phyloP scores from a whole-genome alignment of 1,139 yeast genomes.

The Candida sp. region DNA sequence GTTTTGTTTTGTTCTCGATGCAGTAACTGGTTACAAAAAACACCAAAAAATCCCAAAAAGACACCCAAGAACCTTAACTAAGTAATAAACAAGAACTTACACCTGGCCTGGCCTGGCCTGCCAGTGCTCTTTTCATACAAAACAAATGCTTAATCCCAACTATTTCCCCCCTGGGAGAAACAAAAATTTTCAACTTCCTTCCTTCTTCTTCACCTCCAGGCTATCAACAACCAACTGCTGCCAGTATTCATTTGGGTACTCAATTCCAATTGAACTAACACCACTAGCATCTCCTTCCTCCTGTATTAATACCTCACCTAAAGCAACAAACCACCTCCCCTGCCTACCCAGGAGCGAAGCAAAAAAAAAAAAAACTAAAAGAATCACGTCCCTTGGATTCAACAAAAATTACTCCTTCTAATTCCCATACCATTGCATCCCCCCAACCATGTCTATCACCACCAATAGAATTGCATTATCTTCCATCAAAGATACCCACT shows the following conservation, averaged over 20 bases:
- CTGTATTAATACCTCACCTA: no score
- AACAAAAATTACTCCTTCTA: no score
- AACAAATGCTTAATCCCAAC: no score
- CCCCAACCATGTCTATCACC: constrained; percentile 15
- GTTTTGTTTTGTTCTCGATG: not conserved
- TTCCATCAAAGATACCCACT: constrained; percentile 34
- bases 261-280: no score
- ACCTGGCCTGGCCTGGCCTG: not conserved
- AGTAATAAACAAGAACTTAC: not conserved
- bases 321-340: no score
- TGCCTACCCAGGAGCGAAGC: no score
- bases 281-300: no score
- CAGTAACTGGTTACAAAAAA: not conserved
- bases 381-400: no score
- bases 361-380: no score
- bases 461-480: constrained; percentile 41
- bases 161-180: not conserved
- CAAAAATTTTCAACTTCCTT: not conserved
- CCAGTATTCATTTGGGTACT: not conserved
- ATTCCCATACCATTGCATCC: no score
- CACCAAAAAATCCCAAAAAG: not conserved
- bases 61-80: not conserved
- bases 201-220: not conserved
- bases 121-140: no score
- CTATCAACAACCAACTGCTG: not conserved